Conservation (phyloP, 202 grass and related monocot genomes). For the Elaeis oleifera region DNA sequence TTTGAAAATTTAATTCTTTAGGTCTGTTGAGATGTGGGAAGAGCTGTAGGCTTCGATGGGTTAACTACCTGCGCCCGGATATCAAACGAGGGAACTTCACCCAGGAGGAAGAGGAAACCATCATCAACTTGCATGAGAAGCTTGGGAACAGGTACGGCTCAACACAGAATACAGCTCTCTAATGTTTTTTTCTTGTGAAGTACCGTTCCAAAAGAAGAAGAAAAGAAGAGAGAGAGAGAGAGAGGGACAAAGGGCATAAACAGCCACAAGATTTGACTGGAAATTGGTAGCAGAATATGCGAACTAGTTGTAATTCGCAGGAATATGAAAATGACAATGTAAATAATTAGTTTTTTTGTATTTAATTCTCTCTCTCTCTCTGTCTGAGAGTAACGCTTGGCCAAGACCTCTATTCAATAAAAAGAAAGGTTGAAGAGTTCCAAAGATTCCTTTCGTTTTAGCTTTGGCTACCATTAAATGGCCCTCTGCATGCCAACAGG, state of each 20-base stretch:
- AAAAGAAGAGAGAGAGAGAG: too few species aligned
- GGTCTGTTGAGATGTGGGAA: constrained; percentile 80
- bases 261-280: too few species aligned
- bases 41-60: constrained; percentile 76
- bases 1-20: constrained; percentile 5
- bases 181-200: background rate
- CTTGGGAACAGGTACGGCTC: constrained; percentile 61
- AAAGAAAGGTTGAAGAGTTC: constrained; percentile 15
- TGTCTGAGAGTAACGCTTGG: too few species aligned
- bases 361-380: too few species aligned
- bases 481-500: constrained; percentile 10
- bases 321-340: too few species aligned
- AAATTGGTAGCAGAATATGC: too few species aligned
- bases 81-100: constrained; percentile 93
- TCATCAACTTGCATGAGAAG: constrained; percentile 52
- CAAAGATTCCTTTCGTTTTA: constrained; percentile 64
- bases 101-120: constrained; percentile 59
- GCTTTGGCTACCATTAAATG: constrained; percentile 19
- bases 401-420: background rate
- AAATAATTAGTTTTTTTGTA: too few species aligned
- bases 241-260: too few species aligned
- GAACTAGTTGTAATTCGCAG: too few species aligned
- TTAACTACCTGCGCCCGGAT: constrained; percentile 80
- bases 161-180: constrained; percentile 2
- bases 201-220: too few species aligned